Conservation (phyloP, 352 stramenopile species). For the Hyaloperonospora arabidopsidis region DNA sequence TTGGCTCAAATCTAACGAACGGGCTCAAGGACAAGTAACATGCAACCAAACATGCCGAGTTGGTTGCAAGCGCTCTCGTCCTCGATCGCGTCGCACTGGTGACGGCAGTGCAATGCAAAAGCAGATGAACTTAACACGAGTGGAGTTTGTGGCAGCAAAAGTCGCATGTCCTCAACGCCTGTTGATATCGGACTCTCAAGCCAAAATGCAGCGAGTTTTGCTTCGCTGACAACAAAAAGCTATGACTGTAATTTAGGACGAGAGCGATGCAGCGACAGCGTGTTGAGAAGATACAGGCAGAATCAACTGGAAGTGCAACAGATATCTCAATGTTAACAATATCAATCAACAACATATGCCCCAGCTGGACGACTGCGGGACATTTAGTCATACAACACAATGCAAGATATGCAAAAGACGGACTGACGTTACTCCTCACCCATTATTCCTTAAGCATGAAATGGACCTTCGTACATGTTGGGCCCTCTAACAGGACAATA, state of each 20-base stretch:
- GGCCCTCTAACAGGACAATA: slow-evolving; percentile 11
- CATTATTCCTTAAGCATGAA: slow-evolving; percentile 11
- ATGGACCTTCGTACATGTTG: slow-evolving; percentile 10
- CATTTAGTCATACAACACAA: slow-evolving; percentile 13
- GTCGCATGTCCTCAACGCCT: slow-evolving; percentile 37
- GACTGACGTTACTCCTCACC: slow-evolving; percentile 32
- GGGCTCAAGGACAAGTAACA: neutral
- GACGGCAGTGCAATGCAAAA: slow-evolving; percentile 39
- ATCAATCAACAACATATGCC: too few relatives aligned
- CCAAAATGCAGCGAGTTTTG: slow-evolving; percentile 26
- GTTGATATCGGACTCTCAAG: slow-evolving; percentile 16
- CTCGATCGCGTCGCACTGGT: slow-evolving; percentile 37
- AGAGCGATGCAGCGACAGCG: slow-evolving; percentile 96
- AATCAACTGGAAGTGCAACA: too few relatives aligned
- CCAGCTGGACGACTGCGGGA: slow-evolving; percentile 1
- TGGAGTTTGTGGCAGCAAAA: slow-evolving; percentile 38
- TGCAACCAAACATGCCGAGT: neutral
- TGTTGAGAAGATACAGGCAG: slow-evolving; percentile 92
- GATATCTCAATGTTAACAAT: too few relatives aligned
- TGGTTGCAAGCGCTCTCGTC: neutral
- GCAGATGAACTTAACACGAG: too few relatives aligned
- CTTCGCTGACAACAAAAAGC: too few relatives aligned
- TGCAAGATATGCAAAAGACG: slow-evolving; percentile 22
- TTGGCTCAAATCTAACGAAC: slow-evolving; percentile 36
- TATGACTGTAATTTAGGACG: slow-evolving; percentile 79